Conservation (phyloP, 257 asterid genomes). For the Jasminum sambac region DNA sequence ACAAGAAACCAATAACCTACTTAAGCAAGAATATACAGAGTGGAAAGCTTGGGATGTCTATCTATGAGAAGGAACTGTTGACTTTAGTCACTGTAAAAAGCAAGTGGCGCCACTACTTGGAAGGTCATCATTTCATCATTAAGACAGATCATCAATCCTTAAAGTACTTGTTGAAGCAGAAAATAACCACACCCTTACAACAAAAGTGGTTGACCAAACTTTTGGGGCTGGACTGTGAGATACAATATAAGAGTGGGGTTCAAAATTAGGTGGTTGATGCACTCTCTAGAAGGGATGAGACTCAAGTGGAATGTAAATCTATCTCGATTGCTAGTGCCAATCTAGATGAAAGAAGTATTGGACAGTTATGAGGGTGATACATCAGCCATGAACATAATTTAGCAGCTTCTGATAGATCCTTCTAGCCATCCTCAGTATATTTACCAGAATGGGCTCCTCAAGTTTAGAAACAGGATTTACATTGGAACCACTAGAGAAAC, state of each 20-base stretch:
- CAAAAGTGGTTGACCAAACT: too few species aligned
- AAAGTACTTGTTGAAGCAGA: too few species aligned
- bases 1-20: background rate
- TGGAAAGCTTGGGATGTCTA: too few species aligned
- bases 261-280: background rate
- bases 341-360: background rate
- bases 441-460: background rate
- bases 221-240: too few species aligned
- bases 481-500: background rate
- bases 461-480: too few species aligned
- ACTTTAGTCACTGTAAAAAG: background rate
- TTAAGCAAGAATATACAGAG: too few species aligned
- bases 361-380: background rate
- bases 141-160: background rate
- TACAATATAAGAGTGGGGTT: background rate
- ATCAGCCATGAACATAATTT: background rate
- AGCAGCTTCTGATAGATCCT: background rate
- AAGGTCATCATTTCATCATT: background rate
- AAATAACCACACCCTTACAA: too few species aligned
- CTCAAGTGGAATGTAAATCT: background rate
- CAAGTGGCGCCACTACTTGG: background rate
- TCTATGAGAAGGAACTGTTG: conserved; percentile 10
- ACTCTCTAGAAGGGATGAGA: background rate
- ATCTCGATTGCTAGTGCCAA: background rate
- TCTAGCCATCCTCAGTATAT: too few species aligned